phyloP scores from a whole-genome alignment of 306 rosid species.

The Psophocarpus tetragonolobus region DNA sequence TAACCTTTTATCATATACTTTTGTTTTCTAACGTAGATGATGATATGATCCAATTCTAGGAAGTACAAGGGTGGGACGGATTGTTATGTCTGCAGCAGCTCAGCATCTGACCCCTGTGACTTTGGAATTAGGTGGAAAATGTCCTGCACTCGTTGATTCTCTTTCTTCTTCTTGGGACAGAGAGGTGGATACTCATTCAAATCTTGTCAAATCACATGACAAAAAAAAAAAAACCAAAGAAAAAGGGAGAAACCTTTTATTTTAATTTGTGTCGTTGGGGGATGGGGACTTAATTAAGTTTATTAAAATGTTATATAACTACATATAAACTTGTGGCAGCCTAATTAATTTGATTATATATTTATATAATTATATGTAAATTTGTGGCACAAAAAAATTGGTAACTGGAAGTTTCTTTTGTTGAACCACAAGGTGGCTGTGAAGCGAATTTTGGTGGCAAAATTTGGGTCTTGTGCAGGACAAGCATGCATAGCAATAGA shows the following conservation, averaged over 20 bases:
- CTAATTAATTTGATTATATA: background rate
- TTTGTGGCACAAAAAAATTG: background rate
- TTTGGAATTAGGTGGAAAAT: slow-evolving; percentile 82
- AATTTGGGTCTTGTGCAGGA: slow-evolving; percentile 76
- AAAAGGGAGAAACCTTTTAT: too few species aligned
- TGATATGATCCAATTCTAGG: slow-evolving; percentile 41
- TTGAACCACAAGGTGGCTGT: slow-evolving; percentile 53
- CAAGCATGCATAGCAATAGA: slow-evolving; percentile 82
- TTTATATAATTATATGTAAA: background rate
- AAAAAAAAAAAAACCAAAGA: background rate
- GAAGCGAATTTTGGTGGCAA: slow-evolving; percentile 56
- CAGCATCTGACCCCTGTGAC: slow-evolving; percentile 69
- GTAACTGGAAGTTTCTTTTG: background rate
- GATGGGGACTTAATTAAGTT: background rate
- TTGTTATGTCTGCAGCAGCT: slow-evolving; percentile 71
- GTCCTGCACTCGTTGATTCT: slow-evolving; percentile 73
- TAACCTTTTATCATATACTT: background rate
- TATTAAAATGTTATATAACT: background rate
- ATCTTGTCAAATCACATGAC: background rate
- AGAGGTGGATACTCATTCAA: slow-evolving; percentile 40
- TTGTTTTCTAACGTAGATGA: background rate
- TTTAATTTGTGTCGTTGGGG: background rate
- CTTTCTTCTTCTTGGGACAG: slow-evolving; percentile 60
- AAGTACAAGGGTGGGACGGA: slow-evolving; percentile 53
- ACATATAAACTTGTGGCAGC: too few species aligned